Percentiles rank a stretch among this genome's conserved stretches.
These are phyloP conservation scores for Larix kaempferi DNA, from an alignment of 75 land plant genomes.

Conservation along the genomic window DNA sequence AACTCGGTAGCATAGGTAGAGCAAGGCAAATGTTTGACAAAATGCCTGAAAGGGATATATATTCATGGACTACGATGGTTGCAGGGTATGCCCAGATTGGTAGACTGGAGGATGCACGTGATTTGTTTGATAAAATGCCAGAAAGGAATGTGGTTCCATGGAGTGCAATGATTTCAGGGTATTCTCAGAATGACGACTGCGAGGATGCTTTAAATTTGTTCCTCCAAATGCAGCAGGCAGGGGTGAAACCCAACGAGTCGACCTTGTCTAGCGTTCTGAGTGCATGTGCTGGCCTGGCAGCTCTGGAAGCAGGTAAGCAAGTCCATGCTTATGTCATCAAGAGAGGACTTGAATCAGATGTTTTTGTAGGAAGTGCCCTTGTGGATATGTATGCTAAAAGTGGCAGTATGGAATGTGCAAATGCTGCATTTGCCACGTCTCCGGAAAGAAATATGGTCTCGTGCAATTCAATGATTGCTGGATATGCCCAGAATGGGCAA, in stretches of 20 bases:
- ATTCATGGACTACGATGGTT: conserved; percentile 58
- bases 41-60: conserved; percentile 34
- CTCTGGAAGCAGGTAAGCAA: background rate
- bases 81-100: conserved; percentile 22
- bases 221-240: conserved; percentile 9
- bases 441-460: conserved; percentile 23
- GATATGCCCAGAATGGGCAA: conserved; percentile 43
- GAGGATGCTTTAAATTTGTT: conserved; percentile 16
- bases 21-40: conserved; percentile 23
- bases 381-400: conserved; percentile 12
- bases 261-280: conserved; percentile 10
- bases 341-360: background rate
- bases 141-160: conserved; percentile 10
- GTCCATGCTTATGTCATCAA: background rate
- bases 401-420: conserved; percentile 7
- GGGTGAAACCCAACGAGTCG: conserved; percentile 9
- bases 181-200: conserved; percentile 6
- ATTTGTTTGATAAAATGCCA: conserved; percentile 17
- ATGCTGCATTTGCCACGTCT: background rate
- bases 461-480: conserved; percentile 45
- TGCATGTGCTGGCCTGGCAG: conserved; percentile 3
- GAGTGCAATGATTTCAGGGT: conserved; percentile 20
- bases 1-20: conserved; percentile 17
- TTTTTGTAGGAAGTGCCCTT: conserved; percentile 1
- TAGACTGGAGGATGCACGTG: conserved; percentile 8